phyloP scores from a whole-genome alignment of 768 basidiomycete species.

The Hericium erinaceus region DNA sequence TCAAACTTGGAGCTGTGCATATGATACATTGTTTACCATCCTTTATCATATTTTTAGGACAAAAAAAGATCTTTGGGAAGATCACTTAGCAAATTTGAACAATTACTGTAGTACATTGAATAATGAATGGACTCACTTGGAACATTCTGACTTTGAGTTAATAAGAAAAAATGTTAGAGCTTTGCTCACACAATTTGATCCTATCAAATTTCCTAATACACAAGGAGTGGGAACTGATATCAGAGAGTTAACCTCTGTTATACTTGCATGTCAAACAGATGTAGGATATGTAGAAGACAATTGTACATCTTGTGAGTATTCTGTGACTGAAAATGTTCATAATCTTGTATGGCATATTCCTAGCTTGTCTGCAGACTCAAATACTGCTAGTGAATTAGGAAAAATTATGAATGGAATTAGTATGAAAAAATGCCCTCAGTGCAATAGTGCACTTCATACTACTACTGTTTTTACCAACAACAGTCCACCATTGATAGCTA shows the following conservation, averaged over 20 bases:
- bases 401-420: background rate
- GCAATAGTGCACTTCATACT: background rate
- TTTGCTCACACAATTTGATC: background rate
- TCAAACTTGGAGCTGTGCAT: constrained; percentile 6
- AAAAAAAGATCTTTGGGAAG: background rate
- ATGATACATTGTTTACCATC: constrained; percentile 2
- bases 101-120: background rate
- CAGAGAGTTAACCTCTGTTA: background rate
- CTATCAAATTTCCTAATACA: background rate
- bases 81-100: background rate
- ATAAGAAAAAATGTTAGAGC: background rate
- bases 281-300: background rate
- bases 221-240: background rate
- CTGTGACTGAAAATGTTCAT: background rate
- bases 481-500: background rate
- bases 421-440: background rate
- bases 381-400: background rate
- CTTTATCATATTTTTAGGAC: background rate
- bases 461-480: background rate
- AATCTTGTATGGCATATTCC: background rate
- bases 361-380: no score
- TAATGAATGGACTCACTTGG: background rate
- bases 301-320: background rate
- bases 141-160: background rate
- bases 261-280: background rate